Evolutionary conservation across 2,329 filamentous ascomycete species (phyloP), one percentile per base, ranked within the genome.

Genomic region (Endoconidiophora polonica): DNA sequence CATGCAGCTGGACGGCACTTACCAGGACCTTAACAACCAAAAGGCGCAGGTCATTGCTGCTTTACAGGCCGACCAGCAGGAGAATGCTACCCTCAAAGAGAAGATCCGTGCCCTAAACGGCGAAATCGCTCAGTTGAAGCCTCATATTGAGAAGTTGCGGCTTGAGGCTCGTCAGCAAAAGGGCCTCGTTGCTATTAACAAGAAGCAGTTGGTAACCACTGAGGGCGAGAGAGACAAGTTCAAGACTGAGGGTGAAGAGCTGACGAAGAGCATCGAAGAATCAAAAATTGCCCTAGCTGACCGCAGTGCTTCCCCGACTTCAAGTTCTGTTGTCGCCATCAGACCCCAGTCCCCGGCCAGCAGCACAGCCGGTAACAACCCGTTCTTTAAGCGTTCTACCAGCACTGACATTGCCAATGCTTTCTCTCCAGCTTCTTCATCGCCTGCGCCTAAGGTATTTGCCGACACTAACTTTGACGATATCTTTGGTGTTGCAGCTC

Each of bases 171-270:
- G 91, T 40, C 91, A 96, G 63, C 88, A 96, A 61, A 96, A 94
- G 68, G 91, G 91, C 16, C 72, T 96, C 56, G 90, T 94, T 26
- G 88, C 91, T 41, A 98, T 98, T 67, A 95, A 95, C 68, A 96
- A 93, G 72, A 98, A 98, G 68, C 91, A 98, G 66, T 70, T 96
- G 54, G 77, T 82, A 36, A 95, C 88, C 1, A 86, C 83, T 52
- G 91, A 98, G 64, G 77, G 76, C 44, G 90, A 96, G 63, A 77
- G 85, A 29, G 90, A 96, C 54, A 90, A 86, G 68, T 70, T 94
- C 38, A 88, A 87, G 67, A 68, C 71, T 1, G 90, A 96, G 63
- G 81, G 82, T 42, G 80, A 80, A 52, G 79, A 77, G 47, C 73
- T 81, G 55, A 73, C 66, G 62, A 81, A 72, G 70, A 48, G 29